A percentile compares a stretch with the other conserved stretches of the same genome.
Conservation (phyloP, 306 rosid species). For the Psophocarpus tetragonolobus region DNA sequence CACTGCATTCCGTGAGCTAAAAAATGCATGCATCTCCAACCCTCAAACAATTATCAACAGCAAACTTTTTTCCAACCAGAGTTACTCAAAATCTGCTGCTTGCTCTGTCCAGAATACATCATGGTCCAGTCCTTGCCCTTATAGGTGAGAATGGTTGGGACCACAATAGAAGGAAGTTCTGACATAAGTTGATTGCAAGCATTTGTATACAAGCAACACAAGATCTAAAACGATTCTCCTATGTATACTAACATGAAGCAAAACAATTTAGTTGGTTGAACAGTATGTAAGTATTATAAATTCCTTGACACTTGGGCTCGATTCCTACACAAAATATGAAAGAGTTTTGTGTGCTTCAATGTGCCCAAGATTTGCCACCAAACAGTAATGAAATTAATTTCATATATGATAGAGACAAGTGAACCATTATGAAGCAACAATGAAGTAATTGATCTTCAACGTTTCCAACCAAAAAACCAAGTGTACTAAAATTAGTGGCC, state of each 20-base stretch:
- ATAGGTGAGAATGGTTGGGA: slow-evolving; percentile 37
- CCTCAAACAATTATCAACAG: slow-evolving; percentile 50
- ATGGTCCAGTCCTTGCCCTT: slow-evolving; percentile 50
- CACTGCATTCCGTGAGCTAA: slow-evolving; percentile 44
- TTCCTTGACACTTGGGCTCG: no score
- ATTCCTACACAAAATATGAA: no score
- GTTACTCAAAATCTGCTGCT: neutral
- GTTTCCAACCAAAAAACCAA: neutral
- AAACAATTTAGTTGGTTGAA: no score
- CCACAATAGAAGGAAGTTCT: slow-evolving; percentile 37
- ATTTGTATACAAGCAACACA: slow-evolving; percentile 33
- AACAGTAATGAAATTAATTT: neutral
- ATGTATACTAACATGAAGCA: neutral
- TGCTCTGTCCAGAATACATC: slow-evolving; percentile 33
- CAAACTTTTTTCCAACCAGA: slow-evolving; percentile 52
- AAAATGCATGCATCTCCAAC: slow-evolving; percentile 64
- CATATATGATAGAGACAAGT: neutral
- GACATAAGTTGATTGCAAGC: neutral
- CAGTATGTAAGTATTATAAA: no score
- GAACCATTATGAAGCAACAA: slow-evolving; percentile 2
- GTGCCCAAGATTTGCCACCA: neutral
- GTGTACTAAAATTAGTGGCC: slow-evolving; percentile 4
- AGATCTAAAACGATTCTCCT: neutral
- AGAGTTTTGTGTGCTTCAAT: neutral
- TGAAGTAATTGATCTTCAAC: neutral